A percentile compares a stretch with the other conserved stretches of the same genome.
Evolutionary conservation across 2,329 filamentous ascomycete genomes (phyloP).

Genomic region (Sporothrix inflata): DNA sequence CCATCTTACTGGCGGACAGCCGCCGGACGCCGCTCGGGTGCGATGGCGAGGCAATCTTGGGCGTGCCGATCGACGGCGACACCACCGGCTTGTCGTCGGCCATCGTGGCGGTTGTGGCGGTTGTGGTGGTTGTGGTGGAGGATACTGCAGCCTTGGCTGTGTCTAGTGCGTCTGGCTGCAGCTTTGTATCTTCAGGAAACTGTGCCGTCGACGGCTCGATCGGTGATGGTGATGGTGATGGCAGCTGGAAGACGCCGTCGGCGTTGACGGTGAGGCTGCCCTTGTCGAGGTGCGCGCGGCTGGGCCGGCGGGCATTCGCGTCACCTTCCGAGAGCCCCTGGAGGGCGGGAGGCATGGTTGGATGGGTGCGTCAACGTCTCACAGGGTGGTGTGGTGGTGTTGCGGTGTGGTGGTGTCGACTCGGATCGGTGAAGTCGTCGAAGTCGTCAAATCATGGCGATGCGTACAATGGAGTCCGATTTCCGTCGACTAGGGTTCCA

Average conservation of each 20-base stretch:
- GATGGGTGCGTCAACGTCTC: not conserved
- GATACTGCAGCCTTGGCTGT: too few species aligned
- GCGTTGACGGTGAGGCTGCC: not conserved
- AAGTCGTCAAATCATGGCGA: not conserved
- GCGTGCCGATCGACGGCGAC: not conserved
- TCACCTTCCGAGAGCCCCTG: constrained; percentile 16
- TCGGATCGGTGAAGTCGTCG: not conserved
- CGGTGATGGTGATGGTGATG: constrained; percentile 22
- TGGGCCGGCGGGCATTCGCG: not conserved
- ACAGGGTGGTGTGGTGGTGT: not conserved
- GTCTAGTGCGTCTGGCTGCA: not conserved
- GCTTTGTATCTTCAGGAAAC: not conserved
- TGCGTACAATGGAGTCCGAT: not conserved
- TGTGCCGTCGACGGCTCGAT: not conserved
- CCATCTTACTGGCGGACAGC: constrained; percentile 62
- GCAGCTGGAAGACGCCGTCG: constrained; percentile 14
- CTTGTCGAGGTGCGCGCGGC: not conserved
- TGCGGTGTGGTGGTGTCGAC: too few species aligned
- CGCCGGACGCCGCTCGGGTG: constrained; percentile 51
- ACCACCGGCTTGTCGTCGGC: not conserved
- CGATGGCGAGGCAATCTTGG: not conserved
- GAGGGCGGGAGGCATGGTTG: constrained; percentile 3
- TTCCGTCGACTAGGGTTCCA: not conserved
- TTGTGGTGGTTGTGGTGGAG: too few species aligned
- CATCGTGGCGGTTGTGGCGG: not conserved